A percentile compares a stretch with the other conserved stretches of the same genome.
These are phyloP conservation scores for Tuber aestivum DNA, from an alignment of 495 filamentous ascomycete genomes.

Conservation along the genomic window DNA sequence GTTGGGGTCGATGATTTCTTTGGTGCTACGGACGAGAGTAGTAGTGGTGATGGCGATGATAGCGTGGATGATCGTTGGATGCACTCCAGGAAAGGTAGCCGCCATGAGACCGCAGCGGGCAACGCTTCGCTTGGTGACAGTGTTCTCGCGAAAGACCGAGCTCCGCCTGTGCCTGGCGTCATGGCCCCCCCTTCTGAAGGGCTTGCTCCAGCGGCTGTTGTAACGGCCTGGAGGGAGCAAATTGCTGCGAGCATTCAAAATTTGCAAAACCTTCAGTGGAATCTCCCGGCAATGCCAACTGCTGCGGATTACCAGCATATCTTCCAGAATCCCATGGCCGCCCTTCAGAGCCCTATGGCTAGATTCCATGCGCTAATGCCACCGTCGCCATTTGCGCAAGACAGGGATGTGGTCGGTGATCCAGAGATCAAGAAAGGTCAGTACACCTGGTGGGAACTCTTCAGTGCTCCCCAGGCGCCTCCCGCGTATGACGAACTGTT, in stretches of 20 bases:
- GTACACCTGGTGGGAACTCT: conserved; percentile 64
- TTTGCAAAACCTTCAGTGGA: conserved; percentile 64
- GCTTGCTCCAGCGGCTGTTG: conserved; percentile 57
- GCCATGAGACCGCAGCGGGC: conserved; percentile 44
- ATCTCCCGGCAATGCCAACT: conserved; percentile 56
- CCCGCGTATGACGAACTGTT: conserved; percentile 80
- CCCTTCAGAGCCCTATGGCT: conserved; percentile 59
- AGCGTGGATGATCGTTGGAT: conserved; percentile 21
- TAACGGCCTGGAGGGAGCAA: conserved; percentile 65
- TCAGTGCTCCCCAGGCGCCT: conserved; percentile 54
- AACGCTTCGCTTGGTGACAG: conserved; percentile 45
- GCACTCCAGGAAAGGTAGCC: conserved; percentile 24
- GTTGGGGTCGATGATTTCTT: conserved; percentile 50
- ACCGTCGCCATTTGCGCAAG: conserved; percentile 51
- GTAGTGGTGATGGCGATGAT: conserved; percentile 35
- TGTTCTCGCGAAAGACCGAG: conserved; percentile 41
- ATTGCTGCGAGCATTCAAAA: conserved; percentile 72
- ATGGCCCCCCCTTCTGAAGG: conserved; percentile 42
- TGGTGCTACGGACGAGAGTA: conserved; percentile 45
- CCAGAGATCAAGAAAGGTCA: conserved; percentile 51
- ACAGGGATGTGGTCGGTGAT: conserved; percentile 46
- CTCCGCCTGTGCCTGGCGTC: conserved; percentile 37
- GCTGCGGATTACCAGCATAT: conserved; percentile 46
- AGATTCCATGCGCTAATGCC: conserved; percentile 71
- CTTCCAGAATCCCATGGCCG: conserved; percentile 36